Percentiles rank a stretch among this genome's conserved stretches.
phyloP scores from a whole-genome alignment of 2,329 filamentous ascomycete genomes.

The Penicillium nordicum region DNA sequence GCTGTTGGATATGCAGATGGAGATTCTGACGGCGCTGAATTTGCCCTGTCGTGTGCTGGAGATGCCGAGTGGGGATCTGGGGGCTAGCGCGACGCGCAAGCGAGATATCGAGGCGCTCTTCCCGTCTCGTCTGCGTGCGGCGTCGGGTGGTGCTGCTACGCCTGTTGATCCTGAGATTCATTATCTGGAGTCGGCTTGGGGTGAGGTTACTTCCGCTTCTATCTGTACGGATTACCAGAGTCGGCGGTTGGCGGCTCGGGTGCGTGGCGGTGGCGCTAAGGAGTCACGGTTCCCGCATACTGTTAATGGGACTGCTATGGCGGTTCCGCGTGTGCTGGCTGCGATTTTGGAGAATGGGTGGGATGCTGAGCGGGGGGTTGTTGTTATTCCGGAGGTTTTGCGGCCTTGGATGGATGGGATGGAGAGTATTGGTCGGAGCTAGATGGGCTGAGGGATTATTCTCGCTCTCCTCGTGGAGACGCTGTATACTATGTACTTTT shows the following conservation, averaged over 20 bases:
- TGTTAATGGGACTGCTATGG: constrained; percentile 88
- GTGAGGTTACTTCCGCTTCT: constrained; percentile 86
- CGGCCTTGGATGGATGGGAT: constrained; percentile 79
- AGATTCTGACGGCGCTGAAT: constrained; percentile 72
- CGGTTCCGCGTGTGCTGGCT: constrained; percentile 83
- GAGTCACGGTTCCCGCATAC: constrained; percentile 76
- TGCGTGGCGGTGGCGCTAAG: constrained; percentile 50
- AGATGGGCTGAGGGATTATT: neutral
- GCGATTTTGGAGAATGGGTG: constrained; percentile 89
- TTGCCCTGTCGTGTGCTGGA: constrained; percentile 86
- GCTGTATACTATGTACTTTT: constrained; percentile 7
- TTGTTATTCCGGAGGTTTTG: constrained; percentile 75
- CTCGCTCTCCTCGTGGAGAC: neutral
- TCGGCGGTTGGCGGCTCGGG: constrained; percentile 72
- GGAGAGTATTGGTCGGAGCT: constrained; percentile 55
- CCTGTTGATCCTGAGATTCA: constrained; percentile 4
- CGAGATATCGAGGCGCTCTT: constrained; percentile 94
- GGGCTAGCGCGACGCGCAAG: constrained; percentile 82
- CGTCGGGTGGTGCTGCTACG: neutral
- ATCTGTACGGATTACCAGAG: constrained; percentile 95
- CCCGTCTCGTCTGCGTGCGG: constrained; percentile 62
- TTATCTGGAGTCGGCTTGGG: constrained; percentile 67
- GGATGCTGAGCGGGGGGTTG: constrained; percentile 64
- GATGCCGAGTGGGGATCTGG: constrained; percentile 86
- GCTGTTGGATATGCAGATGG: constrained; percentile 80